A percentile compares a stretch with the other conserved stretches of the same genome.
Evolutionary conservation across 2,329 filamentous ascomycete genomes (phyloP).

Genomic region (Fusarium bactridioides): DNA sequence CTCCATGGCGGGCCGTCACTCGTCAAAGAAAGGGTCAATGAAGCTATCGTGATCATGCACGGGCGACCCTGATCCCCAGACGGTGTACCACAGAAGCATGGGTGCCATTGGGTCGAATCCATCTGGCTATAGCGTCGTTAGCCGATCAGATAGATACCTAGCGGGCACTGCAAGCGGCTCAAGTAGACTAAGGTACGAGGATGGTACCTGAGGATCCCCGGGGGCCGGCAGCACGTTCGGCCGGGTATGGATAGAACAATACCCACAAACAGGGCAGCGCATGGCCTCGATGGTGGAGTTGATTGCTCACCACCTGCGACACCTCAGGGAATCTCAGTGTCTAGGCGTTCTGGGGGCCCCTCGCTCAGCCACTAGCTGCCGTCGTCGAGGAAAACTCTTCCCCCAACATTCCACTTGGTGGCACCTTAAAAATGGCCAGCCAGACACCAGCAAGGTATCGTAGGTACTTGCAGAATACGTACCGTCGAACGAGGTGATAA

Average conservation of each 20-base stretch:
- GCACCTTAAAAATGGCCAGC: slow-evolving; percentile 36
- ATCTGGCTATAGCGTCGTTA: slow-evolving; percentile 7
- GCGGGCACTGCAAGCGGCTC: neutral
- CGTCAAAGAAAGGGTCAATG: slow-evolving; percentile 23
- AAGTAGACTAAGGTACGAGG: slow-evolving; percentile 12
- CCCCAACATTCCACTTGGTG: slow-evolving; percentile 44
- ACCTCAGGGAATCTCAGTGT: slow-evolving; percentile 18
- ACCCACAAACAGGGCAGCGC: slow-evolving; percentile 25
- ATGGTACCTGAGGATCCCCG: slow-evolving; percentile 25
- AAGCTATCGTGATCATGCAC: slow-evolving; percentile 42
- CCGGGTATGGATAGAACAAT: slow-evolving; percentile 21
- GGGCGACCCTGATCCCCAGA: slow-evolving; percentile 37
- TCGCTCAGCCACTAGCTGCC: slow-evolving; percentile 39
- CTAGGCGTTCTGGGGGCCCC: slow-evolving; percentile 34
- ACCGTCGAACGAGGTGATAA: neutral
- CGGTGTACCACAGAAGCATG: slow-evolving; percentile 13
- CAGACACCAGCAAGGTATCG: slow-evolving; percentile 38
- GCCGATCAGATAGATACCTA: neutral
- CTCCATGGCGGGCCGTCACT: slow-evolving; percentile 22
- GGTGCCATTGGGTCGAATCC: slow-evolving; percentile 1
- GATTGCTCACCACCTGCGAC: slow-evolving; percentile 14
- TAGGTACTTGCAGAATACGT: slow-evolving; percentile 21
- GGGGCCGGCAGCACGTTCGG: slow-evolving; percentile 30
- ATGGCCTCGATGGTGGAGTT: slow-evolving; percentile 18
- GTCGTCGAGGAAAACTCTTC: slow-evolving; percentile 41